Conservation (phyloP, 768 basidiomycete species). For the Suillus sp. region DNA sequence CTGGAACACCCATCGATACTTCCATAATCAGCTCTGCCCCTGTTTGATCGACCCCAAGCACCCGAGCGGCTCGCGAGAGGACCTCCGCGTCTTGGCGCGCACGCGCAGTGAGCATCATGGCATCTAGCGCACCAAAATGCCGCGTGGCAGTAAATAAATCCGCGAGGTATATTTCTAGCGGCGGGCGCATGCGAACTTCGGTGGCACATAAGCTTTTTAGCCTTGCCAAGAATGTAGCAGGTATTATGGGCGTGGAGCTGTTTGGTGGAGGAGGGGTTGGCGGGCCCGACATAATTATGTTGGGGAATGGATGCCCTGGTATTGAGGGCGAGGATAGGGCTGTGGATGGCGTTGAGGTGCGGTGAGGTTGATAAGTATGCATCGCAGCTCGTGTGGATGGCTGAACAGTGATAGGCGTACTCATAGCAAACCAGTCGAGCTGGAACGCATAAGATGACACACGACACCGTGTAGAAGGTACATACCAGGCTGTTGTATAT, state of each 20-base stretch:
- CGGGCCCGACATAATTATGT: slow-evolving; percentile 23
- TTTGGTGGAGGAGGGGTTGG: slow-evolving; percentile 27
- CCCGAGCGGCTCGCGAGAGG: slow-evolving; percentile 66
- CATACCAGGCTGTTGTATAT: slow-evolving; percentile 69
- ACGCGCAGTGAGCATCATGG: slow-evolving; percentile 61
- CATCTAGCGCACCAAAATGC: slow-evolving; percentile 70
- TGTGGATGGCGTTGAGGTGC: slow-evolving; percentile 31
- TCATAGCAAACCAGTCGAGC: slow-evolving; percentile 83
- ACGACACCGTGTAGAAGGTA: slow-evolving; percentile 7
- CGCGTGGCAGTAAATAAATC: slow-evolving; percentile 76
- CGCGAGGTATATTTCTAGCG: slow-evolving; percentile 63
- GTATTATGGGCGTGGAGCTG: slow-evolving; percentile 31
- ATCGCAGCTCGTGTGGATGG: slow-evolving; percentile 38
- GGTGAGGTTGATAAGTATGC: slow-evolving; percentile 33
- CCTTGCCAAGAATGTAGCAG: slow-evolving; percentile 31
- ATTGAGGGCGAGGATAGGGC: slow-evolving; percentile 31
- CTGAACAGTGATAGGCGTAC: slow-evolving; percentile 57
- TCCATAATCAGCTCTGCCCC: slow-evolving; percentile 57
- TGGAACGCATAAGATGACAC: slow-evolving; percentile 31
- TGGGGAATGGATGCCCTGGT: slow-evolving; percentile 32
- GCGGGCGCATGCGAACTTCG: slow-evolving; percentile 49
- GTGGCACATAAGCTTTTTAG: slow-evolving; percentile 31
- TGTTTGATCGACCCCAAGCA: slow-evolving; percentile 62
- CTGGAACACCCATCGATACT: slow-evolving; percentile 21
- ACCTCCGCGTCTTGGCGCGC: slow-evolving; percentile 65